Evolutionary conservation across 2,329 filamentous ascomycete genomes (phyloP), one percentile per base, ranked within the genome.

Genomic region (Conoideocrella luteorostrata): DNA sequence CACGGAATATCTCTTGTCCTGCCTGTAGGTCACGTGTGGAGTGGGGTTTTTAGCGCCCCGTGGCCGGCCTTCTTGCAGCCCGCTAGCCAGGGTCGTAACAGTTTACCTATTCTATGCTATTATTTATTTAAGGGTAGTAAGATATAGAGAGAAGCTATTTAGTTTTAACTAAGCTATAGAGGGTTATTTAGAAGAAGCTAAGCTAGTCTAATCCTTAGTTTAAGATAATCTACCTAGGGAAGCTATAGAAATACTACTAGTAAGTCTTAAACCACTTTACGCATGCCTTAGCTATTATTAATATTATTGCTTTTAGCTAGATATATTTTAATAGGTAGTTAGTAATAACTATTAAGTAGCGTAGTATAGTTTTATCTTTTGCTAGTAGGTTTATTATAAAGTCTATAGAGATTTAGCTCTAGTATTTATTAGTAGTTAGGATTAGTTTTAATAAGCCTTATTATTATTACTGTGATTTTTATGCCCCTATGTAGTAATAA

Each of bases 361-460:
- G 33, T 17, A 41, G 17, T 7, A 30, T 21, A 7, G 3, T 41
- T 18, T 37, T 38, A 32, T 39, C 34, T 36, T 32, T 5, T 21
- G 21, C 20, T 22, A 32, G 15, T 34, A 48, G 23, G 11, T 48
- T 32, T 20, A 29, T 47, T 39, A 47, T 48, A 43, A 40, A 46
- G 28, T 45, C 28, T 41, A 43, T 41, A 32, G 35, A 48, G 3
- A 42, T 50, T n/a, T 46, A 39, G 34, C 28, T 21, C 23, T 34
- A 45, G 22, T 35, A 26, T 29, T 36, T 36, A 18, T 34, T 18
- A n/a, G 17, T 13, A 13, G 15, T 18, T 34, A 34, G 15, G 7
- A 34, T 34, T n/a, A 18, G 32, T 34, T 37, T 37, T 21, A 28
- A 18, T 17, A 23, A 48, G 22, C 33, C 30, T 38, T 43, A 43